Evolutionary conservation across 148 eudicot species (phyloP).

Genomic region (Chenopodium berlandieri): DNA sequence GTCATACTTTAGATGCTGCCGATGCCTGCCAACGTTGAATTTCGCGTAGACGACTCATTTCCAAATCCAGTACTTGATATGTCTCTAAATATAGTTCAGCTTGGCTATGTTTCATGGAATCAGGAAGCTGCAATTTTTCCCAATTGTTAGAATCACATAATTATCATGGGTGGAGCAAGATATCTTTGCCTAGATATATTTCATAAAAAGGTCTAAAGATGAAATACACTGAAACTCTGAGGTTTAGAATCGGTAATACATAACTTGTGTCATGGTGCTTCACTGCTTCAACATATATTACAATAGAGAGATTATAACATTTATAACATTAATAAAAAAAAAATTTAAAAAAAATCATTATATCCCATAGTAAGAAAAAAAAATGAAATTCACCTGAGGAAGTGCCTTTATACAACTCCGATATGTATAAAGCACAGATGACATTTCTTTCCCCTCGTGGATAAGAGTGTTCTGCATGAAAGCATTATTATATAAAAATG

Average conservation of each 20-base stretch:
- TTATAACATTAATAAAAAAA: too few species aligned
- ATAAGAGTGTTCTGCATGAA: slow-evolving; percentile 67
- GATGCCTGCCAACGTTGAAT: slow-evolving; percentile 97
- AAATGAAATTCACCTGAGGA: slow-evolving; percentile 70
- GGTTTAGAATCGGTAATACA: background rate
- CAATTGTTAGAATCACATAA: slow-evolving; percentile 22
- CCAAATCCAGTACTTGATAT: slow-evolving; percentile 96
- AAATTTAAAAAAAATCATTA: background rate
- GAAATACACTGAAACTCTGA: background rate
- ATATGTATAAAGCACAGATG: slow-evolving; percentile 88
- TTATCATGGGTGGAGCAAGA: background rate
- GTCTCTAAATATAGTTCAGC: slow-evolving; percentile 95
- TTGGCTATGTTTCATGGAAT: slow-evolving; percentile 99
- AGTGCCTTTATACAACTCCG: slow-evolving; percentile 98
- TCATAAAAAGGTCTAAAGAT: background rate
- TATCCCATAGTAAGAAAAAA: background rate
- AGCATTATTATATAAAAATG: slow-evolving; percentile 5
- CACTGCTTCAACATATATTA: background rate
- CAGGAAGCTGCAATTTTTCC: slow-evolving; percentile 83
- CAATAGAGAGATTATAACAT: background rate
- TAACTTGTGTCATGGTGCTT: background rate
- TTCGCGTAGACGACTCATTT: slow-evolving; percentile 98
- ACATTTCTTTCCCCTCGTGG: slow-evolving; percentile 92
- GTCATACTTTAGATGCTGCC: slow-evolving; percentile 80
- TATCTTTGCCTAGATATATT: background rate